phyloP scores from a whole-genome alignment of 148 eudicot genomes.

The Rhododendron mucronatum region DNA sequence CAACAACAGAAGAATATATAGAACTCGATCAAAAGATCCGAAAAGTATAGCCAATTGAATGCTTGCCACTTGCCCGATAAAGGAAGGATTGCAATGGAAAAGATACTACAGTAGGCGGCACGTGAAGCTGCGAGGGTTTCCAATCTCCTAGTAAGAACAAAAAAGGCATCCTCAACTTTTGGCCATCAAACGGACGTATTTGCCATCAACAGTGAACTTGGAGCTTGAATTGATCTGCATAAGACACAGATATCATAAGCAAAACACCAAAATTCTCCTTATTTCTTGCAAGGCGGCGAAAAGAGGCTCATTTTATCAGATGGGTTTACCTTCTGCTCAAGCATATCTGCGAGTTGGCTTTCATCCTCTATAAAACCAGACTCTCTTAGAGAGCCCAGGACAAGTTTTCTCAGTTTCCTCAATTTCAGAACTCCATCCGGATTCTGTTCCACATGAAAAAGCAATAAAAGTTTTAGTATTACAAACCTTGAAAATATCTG shows the following conservation, averaged over 20 bases:
- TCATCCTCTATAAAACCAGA: conserved; percentile 46
- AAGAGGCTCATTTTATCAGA: background rate
- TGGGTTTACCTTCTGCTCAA: conserved; percentile 58
- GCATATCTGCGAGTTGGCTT: conserved; percentile 25
- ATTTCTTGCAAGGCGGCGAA: background rate
- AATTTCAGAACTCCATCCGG: conserved; percentile 58
- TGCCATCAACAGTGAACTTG: conserved; percentile 52
- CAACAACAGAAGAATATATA: background rate
- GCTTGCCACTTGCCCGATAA: too few species aligned
- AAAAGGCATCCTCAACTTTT: conserved; percentile 20
- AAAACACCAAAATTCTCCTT: background rate
- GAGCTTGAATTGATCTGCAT: conserved; percentile 78
- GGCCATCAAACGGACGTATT: conserved; percentile 50
- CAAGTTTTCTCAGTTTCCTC: conserved; percentile 59
- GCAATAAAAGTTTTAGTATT: background rate
- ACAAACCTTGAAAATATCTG: background rate
- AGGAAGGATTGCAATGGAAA: too few species aligned
- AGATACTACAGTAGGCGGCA: too few species aligned
- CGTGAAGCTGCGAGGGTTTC: background rate
- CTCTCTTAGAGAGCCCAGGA: conserved; percentile 48
- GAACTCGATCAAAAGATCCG: background rate
- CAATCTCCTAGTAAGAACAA: background rate
- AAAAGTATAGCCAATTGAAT: background rate
- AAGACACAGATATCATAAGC: background rate
- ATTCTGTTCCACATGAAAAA: conserved; percentile 36